Evolutionary conservation across 148 eudicot genomes (phyloP).

Genomic region (Camellia japonica): DNA sequence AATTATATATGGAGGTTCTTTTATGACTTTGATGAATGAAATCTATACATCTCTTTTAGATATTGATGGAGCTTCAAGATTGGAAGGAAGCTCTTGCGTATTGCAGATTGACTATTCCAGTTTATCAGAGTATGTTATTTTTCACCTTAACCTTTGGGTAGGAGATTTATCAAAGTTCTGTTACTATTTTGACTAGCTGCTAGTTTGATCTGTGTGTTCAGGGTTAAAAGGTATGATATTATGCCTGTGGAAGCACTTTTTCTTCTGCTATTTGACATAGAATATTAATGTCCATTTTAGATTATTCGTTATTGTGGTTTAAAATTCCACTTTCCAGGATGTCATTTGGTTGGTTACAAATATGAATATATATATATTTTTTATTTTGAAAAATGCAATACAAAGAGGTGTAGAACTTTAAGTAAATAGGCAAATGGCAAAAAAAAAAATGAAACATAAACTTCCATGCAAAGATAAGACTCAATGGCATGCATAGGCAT

Average conservation of each 20-base stretch:
- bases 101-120: constrained; percentile 78
- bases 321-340: neutral
- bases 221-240: neutral
- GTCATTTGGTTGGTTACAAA: neutral
- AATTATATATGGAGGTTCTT: neutral
- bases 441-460: neutral
- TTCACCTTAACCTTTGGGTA: neutral
- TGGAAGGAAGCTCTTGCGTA: constrained; percentile 71
- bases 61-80: constrained; percentile 70
- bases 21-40: constrained; percentile 1
- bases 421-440: neutral
- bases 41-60: constrained; percentile 33
- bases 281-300: neutral
- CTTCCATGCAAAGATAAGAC: neutral
- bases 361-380: neutral
- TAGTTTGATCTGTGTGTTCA: constrained; percentile 2
- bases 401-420: neutral
- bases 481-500: neutral
- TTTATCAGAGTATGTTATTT: constrained; percentile 65
- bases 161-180: neutral
- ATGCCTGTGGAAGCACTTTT: neutral
- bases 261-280: neutral
- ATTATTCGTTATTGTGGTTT: neutral
- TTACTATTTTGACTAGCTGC: neutral
- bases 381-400: too few relatives aligned